Base-by-base conservation (phyloP, 164 flowering plant species). In the Aristolochia fimbriata region DNA sequence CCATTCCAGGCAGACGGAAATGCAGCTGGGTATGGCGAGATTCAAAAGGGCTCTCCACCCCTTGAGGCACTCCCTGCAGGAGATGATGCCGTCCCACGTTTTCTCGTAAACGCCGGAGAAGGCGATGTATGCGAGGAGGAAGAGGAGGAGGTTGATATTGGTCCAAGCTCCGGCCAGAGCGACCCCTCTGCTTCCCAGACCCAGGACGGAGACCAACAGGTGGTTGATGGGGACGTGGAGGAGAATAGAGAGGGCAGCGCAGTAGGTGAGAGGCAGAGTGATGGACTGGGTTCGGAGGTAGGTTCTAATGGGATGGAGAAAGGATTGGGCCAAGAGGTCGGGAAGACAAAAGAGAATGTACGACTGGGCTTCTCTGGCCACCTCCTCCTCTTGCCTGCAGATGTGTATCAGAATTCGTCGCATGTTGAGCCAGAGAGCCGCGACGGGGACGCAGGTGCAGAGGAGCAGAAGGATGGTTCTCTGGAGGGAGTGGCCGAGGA, bases 1-100 rank as follows among this genome's bases (percentile, higher is more conserved):
- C 95, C 95, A 87, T 65, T 87, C 95, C 15, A 87, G 62, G 60
- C 95, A 87, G 14, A 87, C 95, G 0, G 88, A 80, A 62, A 85
- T 62, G 80, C 91, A 85, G 74, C 87, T 87, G 3, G 95, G 91
- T 10, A 87, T 72, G 3, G 95, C 87, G 10, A 87, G 59, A 33
- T 68, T 73, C 46, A 83, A 15, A 4, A 87, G 72, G 15, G 80
- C 47, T 25, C 62, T 73, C 84, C 87, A 87, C 0, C 69, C 83
- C 31, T 66, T 77, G 16, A 81, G 59, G 57, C 81, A 74, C 14
- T 83, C 82, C n/a, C n/a, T n/a, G n/a, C n/a, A n/a, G 0, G 54
- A n/a, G 4, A 82, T 65, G 4, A 81, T n/a, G 0, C 78, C 83
- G 5, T 60, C 66, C 87, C 88, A 83, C 1, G 91, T 77, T 55